These are phyloP conservation scores for Puccinia brachypodii DNA, from an alignment of 1,284 basidiomycete species.

Conservation along the genomic window DNA sequence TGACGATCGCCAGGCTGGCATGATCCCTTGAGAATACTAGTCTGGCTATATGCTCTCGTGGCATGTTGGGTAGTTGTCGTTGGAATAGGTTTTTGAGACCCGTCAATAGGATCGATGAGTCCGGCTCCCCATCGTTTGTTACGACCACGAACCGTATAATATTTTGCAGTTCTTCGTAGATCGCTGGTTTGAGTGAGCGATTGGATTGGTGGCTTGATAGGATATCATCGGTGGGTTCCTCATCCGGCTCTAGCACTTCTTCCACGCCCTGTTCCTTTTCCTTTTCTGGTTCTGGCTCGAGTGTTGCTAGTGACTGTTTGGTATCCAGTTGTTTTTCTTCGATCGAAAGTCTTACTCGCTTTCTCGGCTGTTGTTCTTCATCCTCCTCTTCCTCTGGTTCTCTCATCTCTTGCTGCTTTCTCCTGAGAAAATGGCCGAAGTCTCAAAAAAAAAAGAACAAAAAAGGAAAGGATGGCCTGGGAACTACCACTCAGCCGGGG, in stretches of 20 bases:
- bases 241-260: background rate
- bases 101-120: constrained; percentile 74
- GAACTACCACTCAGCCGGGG: too few relatives aligned
- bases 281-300: background rate
- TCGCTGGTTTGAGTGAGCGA: constrained; percentile 63
- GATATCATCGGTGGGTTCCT: constrained; percentile 11
- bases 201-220: constrained; percentile 1
- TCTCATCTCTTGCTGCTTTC: background rate
- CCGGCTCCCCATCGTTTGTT: constrained; percentile 74
- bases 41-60: constrained; percentile 94
- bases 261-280: background rate
- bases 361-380: constrained; percentile 12
- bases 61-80: constrained; percentile 98
- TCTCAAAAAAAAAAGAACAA: too few relatives aligned
- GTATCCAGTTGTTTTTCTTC: background rate
- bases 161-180: constrained; percentile 76
- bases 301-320: background rate
- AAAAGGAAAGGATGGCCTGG: too few relatives aligned
- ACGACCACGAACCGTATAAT: constrained; percentile 84
- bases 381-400: constrained; percentile 7
- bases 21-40: constrained; percentile 92
- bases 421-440: background rate
- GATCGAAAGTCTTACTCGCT: constrained; percentile 13
- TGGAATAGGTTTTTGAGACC: constrained; percentile 96
- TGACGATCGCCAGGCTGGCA: constrained; percentile 88